A percentile compares a stretch with the other conserved stretches of the same genome.
These are phyloP conservation scores for Kwoniella sp. DNA, from an alignment of 768 basidiomycete genomes.

Conservation along the genomic window DNA sequence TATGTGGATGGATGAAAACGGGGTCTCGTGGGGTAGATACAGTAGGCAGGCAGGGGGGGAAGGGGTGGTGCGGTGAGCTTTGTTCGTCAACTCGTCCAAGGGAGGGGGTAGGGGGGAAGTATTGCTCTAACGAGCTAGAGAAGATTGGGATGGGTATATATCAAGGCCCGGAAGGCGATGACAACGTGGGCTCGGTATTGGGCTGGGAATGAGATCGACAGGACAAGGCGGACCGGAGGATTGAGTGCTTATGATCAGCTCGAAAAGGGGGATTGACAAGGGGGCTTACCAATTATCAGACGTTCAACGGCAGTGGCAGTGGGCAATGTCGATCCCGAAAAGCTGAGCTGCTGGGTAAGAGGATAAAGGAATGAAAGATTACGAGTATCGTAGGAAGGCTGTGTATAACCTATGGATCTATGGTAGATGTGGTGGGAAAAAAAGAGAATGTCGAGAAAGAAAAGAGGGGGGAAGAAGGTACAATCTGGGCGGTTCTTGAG, in stretches of 20 bases:
- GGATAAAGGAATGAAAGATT: background rate
- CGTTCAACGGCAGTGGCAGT: background rate
- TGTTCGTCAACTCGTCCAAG: background rate
- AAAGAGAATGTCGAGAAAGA: too few species aligned
- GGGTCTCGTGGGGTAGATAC: too few species aligned
- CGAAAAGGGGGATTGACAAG: background rate
- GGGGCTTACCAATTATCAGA: conserved; percentile 3
- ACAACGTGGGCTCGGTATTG: background rate
- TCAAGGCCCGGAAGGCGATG: background rate
- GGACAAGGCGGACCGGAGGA: background rate
- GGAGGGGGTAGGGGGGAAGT: background rate
- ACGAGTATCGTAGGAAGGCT: too few species aligned
- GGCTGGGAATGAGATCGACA: background rate
- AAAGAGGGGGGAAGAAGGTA: too few species aligned
- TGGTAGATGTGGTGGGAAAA: too few species aligned
- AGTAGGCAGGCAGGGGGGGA: background rate
- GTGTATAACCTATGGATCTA: too few species aligned
- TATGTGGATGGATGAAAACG: background rate
- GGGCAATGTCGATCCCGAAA: background rate
- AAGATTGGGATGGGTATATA: background rate
- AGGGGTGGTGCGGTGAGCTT: background rate
- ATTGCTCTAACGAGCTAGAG: background rate
- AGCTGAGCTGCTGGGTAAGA: background rate
- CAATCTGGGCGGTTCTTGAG: too few species aligned
- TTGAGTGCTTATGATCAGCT: background rate